Evolutionary conservation across 2,329 filamentous ascomycete species (phyloP).

Genomic region (Hymenoscyphus fraxineus): DNA sequence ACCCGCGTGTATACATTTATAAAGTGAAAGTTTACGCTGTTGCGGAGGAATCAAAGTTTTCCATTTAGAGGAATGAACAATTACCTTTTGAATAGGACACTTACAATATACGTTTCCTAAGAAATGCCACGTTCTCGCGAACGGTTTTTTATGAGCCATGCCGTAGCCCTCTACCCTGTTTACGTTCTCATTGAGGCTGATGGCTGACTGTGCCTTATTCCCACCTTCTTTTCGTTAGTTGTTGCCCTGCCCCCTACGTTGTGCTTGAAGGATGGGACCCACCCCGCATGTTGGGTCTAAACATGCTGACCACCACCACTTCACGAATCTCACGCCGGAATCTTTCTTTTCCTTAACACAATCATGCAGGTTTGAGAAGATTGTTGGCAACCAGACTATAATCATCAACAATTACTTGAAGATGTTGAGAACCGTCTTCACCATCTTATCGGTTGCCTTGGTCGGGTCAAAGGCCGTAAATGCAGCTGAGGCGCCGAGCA

Average conservation of each 20-base stretch:
- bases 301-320: slow-evolving; percentile 9
- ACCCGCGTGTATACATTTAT: no score
- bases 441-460: slow-evolving; percentile 18
- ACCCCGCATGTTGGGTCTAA: slow-evolving; percentile 13
- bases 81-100: background rate
- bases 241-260: background rate
- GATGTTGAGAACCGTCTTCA: slow-evolving; percentile 20
- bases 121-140: background rate
- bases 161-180: background rate
- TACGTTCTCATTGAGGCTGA: slow-evolving; percentile 5
- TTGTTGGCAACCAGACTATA: background rate
- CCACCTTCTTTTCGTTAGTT: background rate
- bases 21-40: no score
- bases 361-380: slow-evolving; percentile 13
- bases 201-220: slow-evolving; percentile 9
- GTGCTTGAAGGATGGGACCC: slow-evolving; percentile 3
- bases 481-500: slow-evolving; percentile 16
- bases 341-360: slow-evolving; percentile 11
- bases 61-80: background rate
- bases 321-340: slow-evolving; percentile 3
- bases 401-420: slow-evolving; percentile 12
- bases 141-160: background rate
- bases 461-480: slow-evolving; percentile 8
- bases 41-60: no score
- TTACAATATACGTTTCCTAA: background rate